Evolutionary conservation across 2,329 filamentous ascomycete genomes (phyloP).

Genomic region (Acarospora socialis): DNA sequence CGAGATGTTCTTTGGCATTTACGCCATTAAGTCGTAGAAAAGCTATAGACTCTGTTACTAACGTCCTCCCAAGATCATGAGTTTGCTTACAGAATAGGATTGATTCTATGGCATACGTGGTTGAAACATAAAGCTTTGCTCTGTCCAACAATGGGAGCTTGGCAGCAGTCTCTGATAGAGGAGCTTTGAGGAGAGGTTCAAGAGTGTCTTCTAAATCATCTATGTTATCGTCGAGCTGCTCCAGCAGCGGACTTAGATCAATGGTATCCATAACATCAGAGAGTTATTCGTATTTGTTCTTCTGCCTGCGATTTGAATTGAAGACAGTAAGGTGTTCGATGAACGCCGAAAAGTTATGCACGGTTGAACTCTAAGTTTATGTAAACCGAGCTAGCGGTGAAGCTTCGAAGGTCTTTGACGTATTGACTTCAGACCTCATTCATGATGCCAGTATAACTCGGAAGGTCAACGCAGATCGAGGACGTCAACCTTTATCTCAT

Average conservation of each 20-base stretch:
- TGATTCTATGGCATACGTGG: constrained; percentile 81
- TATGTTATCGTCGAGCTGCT: constrained; percentile 62
- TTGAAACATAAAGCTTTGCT: constrained; percentile 81
- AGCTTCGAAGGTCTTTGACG: too few species aligned
- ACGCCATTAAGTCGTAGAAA: constrained; percentile 65
- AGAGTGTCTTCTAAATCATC: constrained; percentile 64
- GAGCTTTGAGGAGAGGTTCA: constrained; percentile 53
- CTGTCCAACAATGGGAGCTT: constrained; percentile 87
- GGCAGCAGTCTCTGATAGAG: constrained; percentile 52
- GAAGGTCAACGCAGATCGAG: too few species aligned
- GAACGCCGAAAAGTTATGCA: too few species aligned
- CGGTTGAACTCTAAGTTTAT: too few species aligned
- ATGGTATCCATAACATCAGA: constrained; percentile 33
- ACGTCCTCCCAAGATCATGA: neutral
- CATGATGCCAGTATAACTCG: too few species aligned
- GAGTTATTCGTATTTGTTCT: too few species aligned
- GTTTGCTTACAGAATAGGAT: constrained; percentile 59
- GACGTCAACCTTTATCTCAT: too few species aligned
- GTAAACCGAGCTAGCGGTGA: too few species aligned
- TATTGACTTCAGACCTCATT: too few species aligned
- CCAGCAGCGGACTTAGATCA: constrained; percentile 53
- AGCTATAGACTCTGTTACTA: constrained; percentile 34
- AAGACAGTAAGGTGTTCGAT: too few species aligned
- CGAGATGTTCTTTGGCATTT: constrained; percentile 68
- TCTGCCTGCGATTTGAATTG: too few species aligned